These are phyloP conservation scores for Debaryomyces castellii DNA, from an alignment of 805 yeast species.

Conservation along the genomic window DNA sequence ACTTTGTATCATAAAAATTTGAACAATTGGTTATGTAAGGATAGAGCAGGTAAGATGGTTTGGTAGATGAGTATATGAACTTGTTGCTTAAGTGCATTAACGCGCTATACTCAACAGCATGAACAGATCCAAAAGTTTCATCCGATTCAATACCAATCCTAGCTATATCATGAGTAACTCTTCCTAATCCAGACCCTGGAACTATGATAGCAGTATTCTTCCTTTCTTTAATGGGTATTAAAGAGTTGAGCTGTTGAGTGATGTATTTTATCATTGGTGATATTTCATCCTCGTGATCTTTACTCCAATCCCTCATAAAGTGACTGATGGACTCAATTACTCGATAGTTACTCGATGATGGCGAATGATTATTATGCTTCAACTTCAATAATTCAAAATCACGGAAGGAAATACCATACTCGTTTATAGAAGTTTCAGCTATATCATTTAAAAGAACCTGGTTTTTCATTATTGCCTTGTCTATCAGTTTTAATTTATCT, in stretches of 20 bases:
- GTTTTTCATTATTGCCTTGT: constrained; percentile 48
- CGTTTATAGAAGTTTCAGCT: constrained; percentile 40
- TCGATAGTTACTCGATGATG: constrained; percentile 17
- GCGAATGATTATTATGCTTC: constrained; percentile 7
- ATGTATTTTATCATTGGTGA: constrained; percentile 56
- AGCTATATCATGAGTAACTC: constrained; percentile 67
- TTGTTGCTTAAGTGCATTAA: constrained; percentile 72
- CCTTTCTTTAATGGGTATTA: constrained; percentile 28
- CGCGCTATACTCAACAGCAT: constrained; percentile 74
- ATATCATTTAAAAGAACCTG: constrained; percentile 46
- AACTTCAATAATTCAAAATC: constrained; percentile 22
- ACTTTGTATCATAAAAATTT: constrained; percentile 10
- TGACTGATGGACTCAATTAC: constrained; percentile 76
- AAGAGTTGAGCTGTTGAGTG: constrained; percentile 34
- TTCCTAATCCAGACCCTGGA: constrained; percentile 89
- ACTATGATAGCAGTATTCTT: constrained; percentile 54
- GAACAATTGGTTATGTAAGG: constrained; percentile 61
- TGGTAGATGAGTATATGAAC: constrained; percentile 43
- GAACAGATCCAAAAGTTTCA: constrained; percentile 48
- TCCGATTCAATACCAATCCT: neutral
- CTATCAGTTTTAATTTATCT: constrained; percentile 50
- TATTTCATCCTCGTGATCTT: constrained; percentile 47
- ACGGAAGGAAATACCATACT: constrained; percentile 45
- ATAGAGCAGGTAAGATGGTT: constrained; percentile 11
- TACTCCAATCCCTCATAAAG: constrained; percentile 75